These are phyloP conservation scores for Petrea volubilis DNA, from an alignment of 257 asterid genomes.

Conservation along the genomic window DNA sequence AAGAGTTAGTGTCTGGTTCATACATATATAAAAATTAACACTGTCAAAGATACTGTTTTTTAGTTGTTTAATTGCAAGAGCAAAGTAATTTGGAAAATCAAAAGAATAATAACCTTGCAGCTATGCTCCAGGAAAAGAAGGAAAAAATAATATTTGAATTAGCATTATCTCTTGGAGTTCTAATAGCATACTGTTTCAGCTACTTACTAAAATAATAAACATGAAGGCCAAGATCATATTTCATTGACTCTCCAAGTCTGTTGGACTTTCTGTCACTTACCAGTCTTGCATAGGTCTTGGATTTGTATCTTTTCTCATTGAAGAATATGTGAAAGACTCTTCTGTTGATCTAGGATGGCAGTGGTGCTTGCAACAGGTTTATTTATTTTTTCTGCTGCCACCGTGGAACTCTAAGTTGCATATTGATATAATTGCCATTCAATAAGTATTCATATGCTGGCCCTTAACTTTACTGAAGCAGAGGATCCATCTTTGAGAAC, in stretches of 20 bases:
- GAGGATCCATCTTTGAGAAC: no score
- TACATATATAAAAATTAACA: neutral
- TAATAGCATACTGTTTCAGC: neutral
- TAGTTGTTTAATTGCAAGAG: neutral
- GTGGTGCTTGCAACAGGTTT: neutral
- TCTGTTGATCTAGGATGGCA: neutral
- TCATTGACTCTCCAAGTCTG: neutral
- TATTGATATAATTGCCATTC: neutral
- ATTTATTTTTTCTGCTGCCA: neutral
- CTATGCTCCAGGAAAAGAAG: neutral
- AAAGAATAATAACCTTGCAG: neutral
- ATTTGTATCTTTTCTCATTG: neutral
- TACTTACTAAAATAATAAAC: neutral
- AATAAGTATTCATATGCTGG: no score
- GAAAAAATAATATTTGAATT: neutral
- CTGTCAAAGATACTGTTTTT: no score
- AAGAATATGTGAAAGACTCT: neutral
- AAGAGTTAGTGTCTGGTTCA: neutral
- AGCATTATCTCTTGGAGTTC: neutral
- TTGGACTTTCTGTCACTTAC: neutral
- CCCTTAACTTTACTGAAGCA: no score
- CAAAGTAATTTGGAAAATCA: neutral
- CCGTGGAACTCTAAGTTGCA: neutral
- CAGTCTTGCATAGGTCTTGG: neutral
- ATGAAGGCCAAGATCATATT: conserved; percentile 10